Percentiles rank a stretch among this genome's conserved stretches.
These are phyloP conservation scores for Trichomonas vaginalis DNA, from an alignment of 208 protist genomes.

Conservation along the genomic window DNA sequence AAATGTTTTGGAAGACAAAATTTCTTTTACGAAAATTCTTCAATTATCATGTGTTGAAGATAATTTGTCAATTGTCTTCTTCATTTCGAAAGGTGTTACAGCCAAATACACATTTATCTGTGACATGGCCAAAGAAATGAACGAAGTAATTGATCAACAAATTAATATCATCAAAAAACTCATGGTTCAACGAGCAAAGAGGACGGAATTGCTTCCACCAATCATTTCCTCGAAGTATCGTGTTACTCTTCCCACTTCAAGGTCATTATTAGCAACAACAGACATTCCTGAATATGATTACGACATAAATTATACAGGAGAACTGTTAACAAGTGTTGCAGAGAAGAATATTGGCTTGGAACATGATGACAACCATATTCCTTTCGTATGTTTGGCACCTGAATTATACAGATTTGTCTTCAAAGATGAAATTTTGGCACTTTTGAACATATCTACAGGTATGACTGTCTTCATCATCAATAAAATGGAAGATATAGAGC, in stretches of 20 bases:
- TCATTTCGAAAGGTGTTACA: too few species aligned
- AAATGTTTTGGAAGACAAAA: background rate
- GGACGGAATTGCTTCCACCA: background rate
- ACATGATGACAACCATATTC: background rate
- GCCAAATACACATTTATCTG: background rate
- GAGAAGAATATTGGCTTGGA: background rate
- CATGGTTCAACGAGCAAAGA: background rate
- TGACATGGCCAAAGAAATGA: background rate
- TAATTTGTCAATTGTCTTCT: background rate
- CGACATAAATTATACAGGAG: background rate
- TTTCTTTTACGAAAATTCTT: background rate
- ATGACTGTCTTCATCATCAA: background rate
- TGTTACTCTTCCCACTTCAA: background rate
- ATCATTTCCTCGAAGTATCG: background rate
- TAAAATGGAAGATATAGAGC: background rate
- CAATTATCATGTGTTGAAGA: background rate
- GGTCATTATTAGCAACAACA: background rate
- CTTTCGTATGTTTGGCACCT: background rate
- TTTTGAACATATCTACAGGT: background rate
- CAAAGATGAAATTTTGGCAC: background rate
- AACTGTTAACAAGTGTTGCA: background rate
- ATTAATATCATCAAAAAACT: background rate
- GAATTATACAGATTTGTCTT: background rate
- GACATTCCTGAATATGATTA: background rate
- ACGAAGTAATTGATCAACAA: background rate